Conservation (phyloP, 2,329 filamentous ascomycete genomes). For the Fusarium sp. region DNA sequence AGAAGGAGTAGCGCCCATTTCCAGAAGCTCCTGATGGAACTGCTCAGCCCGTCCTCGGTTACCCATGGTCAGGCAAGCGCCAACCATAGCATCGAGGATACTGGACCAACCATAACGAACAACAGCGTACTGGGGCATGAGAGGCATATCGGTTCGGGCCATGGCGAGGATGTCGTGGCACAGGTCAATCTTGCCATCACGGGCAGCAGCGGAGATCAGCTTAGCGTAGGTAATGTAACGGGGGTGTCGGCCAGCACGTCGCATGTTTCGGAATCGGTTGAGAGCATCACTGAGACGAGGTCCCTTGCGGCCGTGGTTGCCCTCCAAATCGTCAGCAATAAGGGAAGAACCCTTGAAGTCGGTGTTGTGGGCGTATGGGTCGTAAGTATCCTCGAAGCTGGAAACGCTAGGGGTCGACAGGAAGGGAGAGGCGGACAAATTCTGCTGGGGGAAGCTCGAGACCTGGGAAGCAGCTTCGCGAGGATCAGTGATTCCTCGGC, state of each 20-base stretch:
- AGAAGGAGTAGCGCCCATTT: constrained; percentile 90
- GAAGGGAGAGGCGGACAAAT: constrained; percentile 60
- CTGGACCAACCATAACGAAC: constrained; percentile 97
- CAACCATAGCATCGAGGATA: constrained; percentile 96
- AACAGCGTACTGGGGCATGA: constrained; percentile 83
- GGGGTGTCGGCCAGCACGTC: constrained; percentile 89
- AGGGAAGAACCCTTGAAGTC: constrained; percentile 94
- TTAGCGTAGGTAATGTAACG: constrained; percentile 98
- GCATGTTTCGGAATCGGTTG: constrained; percentile 89
- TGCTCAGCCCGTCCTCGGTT: constrained; percentile 84
- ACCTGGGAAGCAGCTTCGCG: constrained; percentile 63
- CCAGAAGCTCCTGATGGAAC: constrained; percentile 90
- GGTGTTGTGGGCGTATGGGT: constrained; percentile 89
- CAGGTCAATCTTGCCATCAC: constrained; percentile 83
- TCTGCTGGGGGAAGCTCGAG: constrained; percentile 58
- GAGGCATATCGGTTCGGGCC: constrained; percentile 89
- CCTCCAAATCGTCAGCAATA: constrained; percentile 91
- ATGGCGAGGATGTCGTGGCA: constrained; percentile 90
- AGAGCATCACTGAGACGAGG: constrained; percentile 84
- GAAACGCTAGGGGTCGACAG: constrained; percentile 67
- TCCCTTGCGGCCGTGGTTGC: constrained; percentile 77
- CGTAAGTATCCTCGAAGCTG: constrained; percentile 83
- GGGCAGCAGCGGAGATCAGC: constrained; percentile 89
- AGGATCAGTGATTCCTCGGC: constrained; percentile 66
- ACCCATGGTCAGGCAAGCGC: constrained; percentile 86